Evolutionary conservation across 495 filamentous ascomycete species (phyloP).

Genomic region (Hypoxylon cercidicola): DNA sequence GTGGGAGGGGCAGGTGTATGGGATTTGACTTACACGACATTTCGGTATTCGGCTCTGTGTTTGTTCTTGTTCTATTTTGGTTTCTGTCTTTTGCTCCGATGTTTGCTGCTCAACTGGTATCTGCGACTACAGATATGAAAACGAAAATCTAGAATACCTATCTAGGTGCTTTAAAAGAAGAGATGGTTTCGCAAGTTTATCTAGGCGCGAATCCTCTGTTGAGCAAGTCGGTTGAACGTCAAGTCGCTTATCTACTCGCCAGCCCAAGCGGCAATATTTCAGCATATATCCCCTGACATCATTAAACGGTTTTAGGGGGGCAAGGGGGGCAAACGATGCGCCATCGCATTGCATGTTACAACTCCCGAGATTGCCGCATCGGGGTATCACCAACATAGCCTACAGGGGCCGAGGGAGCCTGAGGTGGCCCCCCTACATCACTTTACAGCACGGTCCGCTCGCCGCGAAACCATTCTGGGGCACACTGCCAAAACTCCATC

Average conservation of each 20-base stretch:
- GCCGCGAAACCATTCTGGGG: conserved; percentile 29
- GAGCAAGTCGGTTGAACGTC: neutral
- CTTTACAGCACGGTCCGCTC: conserved; percentile 31
- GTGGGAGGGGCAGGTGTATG: neutral
- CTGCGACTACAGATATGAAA: conserved; percentile 2
- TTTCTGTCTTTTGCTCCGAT: neutral
- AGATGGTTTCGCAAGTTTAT: neutral
- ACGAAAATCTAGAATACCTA: neutral
- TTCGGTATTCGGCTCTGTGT: neutral
- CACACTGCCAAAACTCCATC: conserved; percentile 22
- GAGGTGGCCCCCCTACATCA: too few relatives aligned
- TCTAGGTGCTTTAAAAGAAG: neutral
- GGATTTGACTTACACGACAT: conserved; percentile 40
- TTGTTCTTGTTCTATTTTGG: too few relatives aligned
- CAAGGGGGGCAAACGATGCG: neutral
- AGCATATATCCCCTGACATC: too few relatives aligned
- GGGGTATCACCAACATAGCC: conserved; percentile 13
- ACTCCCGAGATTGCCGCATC: conserved; percentile 25
- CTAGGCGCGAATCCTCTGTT: neutral
- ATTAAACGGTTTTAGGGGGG: conserved; percentile 4
- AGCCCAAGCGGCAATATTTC: neutral
- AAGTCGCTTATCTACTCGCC: conserved; percentile 2
- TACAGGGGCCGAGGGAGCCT: conserved; percentile 15
- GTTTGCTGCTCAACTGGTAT: conserved; percentile 7
- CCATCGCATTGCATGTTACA: conserved; percentile 14